Evolutionary conservation across 108 stramenopile species (phyloP).

Genomic region (Skeletonema grethae): DNA sequence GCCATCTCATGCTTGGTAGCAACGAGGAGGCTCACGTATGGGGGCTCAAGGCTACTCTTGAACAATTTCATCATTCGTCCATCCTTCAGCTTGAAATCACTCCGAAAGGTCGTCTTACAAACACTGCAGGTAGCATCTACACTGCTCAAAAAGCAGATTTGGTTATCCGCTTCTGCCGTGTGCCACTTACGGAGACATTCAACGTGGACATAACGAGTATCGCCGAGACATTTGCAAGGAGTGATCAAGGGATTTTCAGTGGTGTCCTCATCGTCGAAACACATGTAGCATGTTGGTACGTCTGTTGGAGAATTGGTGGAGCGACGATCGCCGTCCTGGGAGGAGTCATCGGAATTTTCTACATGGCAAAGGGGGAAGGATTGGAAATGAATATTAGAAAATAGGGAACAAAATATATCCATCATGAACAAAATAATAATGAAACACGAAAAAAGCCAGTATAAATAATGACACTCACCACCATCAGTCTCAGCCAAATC

Average conservation of each 20-base stretch:
- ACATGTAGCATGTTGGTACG: slow-evolving; percentile 95
- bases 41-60: slow-evolving; percentile 92
- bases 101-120: slow-evolving; percentile 96
- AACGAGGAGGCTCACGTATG: slow-evolving; percentile 94
- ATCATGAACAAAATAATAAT: not conserved
- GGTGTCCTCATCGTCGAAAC: slow-evolving; percentile 93
- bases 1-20: slow-evolving; percentile 97
- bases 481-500: slow-evolving; percentile 87
- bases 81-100: slow-evolving; percentile 91
- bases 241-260: slow-evolving; percentile 83
- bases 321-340: slow-evolving; percentile 46
- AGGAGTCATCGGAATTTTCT: slow-evolving; percentile 87
- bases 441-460: not conserved
- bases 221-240: slow-evolving; percentile 88
- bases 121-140: slow-evolving; percentile 96
- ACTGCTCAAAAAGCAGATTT: slow-evolving; percentile 93
- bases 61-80: slow-evolving; percentile 89
- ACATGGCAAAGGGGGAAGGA: not conserved
- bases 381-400: slow-evolving; percentile 1
- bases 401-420: not conserved
- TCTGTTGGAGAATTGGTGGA: slow-evolving; percentile 45
- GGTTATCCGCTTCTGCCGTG: slow-evolving; percentile 90
- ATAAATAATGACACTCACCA: slow-evolving; percentile 53
- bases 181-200: slow-evolving; percentile 91
- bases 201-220: slow-evolving; percentile 88